Conservation (phyloP, 345 rosid species). For the Eucalyptus paniculata region DNA sequence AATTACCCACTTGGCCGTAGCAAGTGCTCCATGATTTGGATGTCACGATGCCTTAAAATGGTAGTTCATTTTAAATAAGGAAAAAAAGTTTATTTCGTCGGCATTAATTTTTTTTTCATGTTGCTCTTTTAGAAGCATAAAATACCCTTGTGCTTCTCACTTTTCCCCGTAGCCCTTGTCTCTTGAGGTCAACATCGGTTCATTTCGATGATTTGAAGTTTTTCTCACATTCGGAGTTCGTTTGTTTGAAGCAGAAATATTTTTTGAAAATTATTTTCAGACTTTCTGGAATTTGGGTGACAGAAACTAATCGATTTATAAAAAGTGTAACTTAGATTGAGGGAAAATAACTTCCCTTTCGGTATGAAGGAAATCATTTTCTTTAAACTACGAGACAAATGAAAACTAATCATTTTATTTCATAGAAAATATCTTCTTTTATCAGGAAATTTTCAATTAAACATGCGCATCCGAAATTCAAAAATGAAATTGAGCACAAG, state of each 20-base stretch:
- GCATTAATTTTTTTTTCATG: background rate
- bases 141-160: background rate
- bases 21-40: background rate
- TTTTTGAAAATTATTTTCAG: too few relatives aligned
- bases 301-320: too few relatives aligned
- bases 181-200: background rate
- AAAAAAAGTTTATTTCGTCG: background rate
- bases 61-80: background rate
- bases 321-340: background rate
- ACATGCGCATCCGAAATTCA: accelerated
- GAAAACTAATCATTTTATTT: too few relatives aligned
- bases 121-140: background rate
- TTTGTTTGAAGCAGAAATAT: background rate
- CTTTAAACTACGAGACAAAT: too few relatives aligned
- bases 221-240: too few relatives aligned
- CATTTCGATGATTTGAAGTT: background rate
- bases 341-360: too few relatives aligned
- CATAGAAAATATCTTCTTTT: too few relatives aligned
- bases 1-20: background rate
- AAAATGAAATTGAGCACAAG: too few relatives aligned
- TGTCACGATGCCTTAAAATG: background rate
- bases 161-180: background rate
- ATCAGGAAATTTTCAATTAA: background rate
- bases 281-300: background rate
- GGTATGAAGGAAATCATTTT: background rate